These are phyloP conservation scores for Lachnellula suecica DNA, from an alignment of 2,329 filamentous ascomycete species.

Conservation along the genomic window DNA sequence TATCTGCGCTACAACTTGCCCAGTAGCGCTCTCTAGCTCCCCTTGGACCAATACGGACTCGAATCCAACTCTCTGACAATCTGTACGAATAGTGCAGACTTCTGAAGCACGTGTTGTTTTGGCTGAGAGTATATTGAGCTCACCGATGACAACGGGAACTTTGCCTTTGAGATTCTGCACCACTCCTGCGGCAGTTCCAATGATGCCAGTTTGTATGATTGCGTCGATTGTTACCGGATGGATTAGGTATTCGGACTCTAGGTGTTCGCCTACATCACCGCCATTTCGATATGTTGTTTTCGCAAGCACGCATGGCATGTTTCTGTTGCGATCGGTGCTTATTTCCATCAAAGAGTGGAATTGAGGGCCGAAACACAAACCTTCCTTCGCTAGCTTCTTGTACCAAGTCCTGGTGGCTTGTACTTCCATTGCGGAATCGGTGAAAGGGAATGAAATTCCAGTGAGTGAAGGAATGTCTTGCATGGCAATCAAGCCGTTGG, in stretches of 20 bases:
- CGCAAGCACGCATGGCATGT: conserved; percentile 1
- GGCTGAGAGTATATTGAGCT: not conserved
- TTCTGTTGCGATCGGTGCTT: conserved; percentile 10
- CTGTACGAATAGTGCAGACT: conserved; percentile 6
- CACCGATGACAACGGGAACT: conserved; percentile 10
- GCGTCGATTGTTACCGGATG: conserved; percentile 57
- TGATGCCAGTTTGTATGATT: conserved; percentile 49
- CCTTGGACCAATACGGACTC: conserved; percentile 5
- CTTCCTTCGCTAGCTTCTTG: conserved; percentile 34
- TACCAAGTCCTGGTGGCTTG: conserved; percentile 29
- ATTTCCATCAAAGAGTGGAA: conserved; percentile 37
- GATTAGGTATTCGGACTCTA: conserved; percentile 36
- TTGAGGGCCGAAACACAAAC: conserved; percentile 39
- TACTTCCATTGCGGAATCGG: conserved; percentile 1
- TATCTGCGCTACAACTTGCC: conserved; percentile 4
- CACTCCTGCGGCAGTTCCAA: conserved; percentile 15
- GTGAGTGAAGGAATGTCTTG: not conserved
- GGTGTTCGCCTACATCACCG: not conserved
- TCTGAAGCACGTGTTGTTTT: not conserved
- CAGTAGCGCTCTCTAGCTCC: conserved; percentile 3
- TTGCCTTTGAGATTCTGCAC: conserved; percentile 8
- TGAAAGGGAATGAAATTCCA: not conserved
- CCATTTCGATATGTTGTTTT: conserved; percentile 9
- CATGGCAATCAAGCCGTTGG: conserved; percentile 8
- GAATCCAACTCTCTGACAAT: conserved; percentile 7